phyloP scores from a whole-genome alignment of 129 eudicot genomes.

The Erigeron canadensis region DNA sequence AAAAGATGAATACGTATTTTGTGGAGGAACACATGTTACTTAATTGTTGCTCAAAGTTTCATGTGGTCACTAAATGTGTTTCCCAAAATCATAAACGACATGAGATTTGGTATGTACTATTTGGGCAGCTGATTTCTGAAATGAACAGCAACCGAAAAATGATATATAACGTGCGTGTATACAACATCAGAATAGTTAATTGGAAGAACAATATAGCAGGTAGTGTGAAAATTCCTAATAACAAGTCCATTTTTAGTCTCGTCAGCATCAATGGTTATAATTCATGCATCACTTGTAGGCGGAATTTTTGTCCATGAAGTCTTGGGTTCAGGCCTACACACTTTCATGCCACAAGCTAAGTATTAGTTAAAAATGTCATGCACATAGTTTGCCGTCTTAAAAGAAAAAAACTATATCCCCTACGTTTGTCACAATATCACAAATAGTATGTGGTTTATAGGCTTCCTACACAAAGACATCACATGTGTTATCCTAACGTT shows the following conservation, averaged over 20 bases:
- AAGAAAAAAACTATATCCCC: too few relatives aligned
- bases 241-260: slow-evolving; percentile 5
- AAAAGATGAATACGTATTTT: background rate
- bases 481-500: slow-evolving; percentile 14
- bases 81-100: slow-evolving; percentile 26
- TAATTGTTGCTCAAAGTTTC: background rate
- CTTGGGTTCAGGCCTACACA: too few relatives aligned
- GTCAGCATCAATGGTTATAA: slow-evolving; percentile 10
- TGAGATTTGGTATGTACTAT: slow-evolving; percentile 20
- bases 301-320: too few relatives aligned
- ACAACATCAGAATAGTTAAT: background rate
- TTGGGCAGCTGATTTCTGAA: slow-evolving; percentile 26
- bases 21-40: background rate
- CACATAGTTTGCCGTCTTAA: too few relatives aligned
- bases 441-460: background rate
- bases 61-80: slow-evolving; percentile 9
- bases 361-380: too few relatives aligned
- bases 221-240: slow-evolving; percentile 11
- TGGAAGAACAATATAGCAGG: slow-evolving; percentile 26
- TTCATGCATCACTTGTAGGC: background rate
- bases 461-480: slow-evolving; percentile 12
- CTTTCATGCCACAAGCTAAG: too few relatives aligned
- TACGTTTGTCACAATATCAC: too few relatives aligned
- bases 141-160: slow-evolving; percentile 15
- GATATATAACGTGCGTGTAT: slow-evolving; percentile 13